Evolutionary conservation across 2,329 filamentous ascomycete species (phyloP).

Genomic region (Rutstroemia sp.): DNA sequence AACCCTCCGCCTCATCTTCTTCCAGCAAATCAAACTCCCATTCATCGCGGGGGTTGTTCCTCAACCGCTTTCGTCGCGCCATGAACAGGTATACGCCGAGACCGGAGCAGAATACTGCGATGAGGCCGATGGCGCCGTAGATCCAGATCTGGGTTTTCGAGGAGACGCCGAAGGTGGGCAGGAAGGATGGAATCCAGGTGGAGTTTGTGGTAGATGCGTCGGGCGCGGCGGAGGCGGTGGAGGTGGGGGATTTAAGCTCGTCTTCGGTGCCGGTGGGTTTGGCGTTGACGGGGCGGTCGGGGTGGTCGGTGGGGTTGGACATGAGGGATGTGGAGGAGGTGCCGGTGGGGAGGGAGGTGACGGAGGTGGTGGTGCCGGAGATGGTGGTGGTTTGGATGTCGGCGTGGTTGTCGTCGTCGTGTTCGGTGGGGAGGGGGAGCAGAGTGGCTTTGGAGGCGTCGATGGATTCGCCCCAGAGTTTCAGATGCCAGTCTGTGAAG

Average conservation of each 20-base stretch:
- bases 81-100: conserved; percentile 77
- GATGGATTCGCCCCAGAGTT: conserved; percentile 85
- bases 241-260: conserved; percentile 12
- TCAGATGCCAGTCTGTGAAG: conserved; percentile 88
- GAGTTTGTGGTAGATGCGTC: conserved; percentile 24
- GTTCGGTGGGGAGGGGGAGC: conserved; percentile 73
- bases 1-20: conserved; percentile 62
- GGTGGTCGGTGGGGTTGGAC: conserved; percentile 52
- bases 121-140: conserved; percentile 77
- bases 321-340: conserved; percentile 21
- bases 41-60: conserved; percentile 67
- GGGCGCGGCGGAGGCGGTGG: conserved; percentile 24
- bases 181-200: conserved; percentile 69
- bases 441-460: conserved; percentile 65
- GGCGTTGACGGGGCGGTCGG: conserved; percentile 50
- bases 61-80: conserved; percentile 67
- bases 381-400: conserved; percentile 57
- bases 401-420: conserved; percentile 79
- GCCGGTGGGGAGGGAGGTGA: conserved; percentile 33
- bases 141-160: conserved; percentile 91
- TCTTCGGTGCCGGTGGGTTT: conserved; percentile 25
- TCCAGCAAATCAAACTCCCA: conserved; percentile 95
- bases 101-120: conserved; percentile 72
- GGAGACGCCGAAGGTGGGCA: conserved; percentile 84
- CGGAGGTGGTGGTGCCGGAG: conserved; percentile 36